Conservation (phyloP, 2,329 filamentous ascomycete genomes). For the Cercospora sp. region DNA sequence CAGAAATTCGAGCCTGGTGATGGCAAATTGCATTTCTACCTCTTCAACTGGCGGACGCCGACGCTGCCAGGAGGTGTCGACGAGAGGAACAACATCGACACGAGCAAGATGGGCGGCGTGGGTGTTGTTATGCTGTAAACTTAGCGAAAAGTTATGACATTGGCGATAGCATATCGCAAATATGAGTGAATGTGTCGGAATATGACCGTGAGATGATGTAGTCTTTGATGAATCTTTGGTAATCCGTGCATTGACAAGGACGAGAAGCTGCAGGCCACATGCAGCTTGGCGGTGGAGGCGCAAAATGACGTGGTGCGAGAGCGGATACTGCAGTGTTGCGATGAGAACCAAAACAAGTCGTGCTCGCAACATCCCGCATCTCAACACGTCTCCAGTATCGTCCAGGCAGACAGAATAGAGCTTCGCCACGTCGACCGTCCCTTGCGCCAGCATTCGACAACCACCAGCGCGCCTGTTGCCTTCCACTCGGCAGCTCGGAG, state of each 20-base stretch:
- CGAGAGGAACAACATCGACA: conserved; percentile 73
- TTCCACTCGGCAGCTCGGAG: conserved; percentile 10
- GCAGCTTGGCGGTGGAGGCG: background rate
- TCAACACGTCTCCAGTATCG: background rate
- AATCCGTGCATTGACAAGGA: background rate
- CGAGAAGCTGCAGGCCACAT: background rate
- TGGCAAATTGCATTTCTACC: conserved; percentile 92
- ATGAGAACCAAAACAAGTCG: background rate
- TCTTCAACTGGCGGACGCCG: conserved; percentile 93
- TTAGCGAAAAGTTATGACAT: conserved; percentile 2
- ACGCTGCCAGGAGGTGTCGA: conserved; percentile 85
- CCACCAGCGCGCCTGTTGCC: background rate
- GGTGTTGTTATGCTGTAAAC: conserved; percentile 80
- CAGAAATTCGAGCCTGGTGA: conserved; percentile 95
- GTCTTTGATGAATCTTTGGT: background rate
- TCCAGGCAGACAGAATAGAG: background rate
- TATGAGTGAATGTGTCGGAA: background rate
- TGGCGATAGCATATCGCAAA: background rate
- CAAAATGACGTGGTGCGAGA: conserved; percentile 1
- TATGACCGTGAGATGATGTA: background rate
- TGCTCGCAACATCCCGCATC: background rate
- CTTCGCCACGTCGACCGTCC: background rate
- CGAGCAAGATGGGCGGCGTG: conserved; percentile 77
- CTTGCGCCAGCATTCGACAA: conserved; percentile 8
- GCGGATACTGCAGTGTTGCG: background rate